phyloP scores from a whole-genome alignment of 495 filamentous ascomycete genomes.

The Xylaria palmicola region DNA sequence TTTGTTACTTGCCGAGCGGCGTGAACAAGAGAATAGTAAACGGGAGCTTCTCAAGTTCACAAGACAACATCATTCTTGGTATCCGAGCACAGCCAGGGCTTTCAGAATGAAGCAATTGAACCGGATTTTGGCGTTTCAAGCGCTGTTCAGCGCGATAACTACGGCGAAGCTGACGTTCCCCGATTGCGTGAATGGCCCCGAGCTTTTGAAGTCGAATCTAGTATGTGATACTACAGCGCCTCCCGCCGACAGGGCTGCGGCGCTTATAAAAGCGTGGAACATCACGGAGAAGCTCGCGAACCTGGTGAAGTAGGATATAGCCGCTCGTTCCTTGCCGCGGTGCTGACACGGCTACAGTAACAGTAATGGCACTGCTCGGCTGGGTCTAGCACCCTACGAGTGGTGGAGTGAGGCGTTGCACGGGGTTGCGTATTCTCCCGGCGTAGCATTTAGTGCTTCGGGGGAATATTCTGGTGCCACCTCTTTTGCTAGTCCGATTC shows the following conservation, averaged over 20 bases:
- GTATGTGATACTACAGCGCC: constrained; percentile 50
- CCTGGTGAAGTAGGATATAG: constrained; percentile 33
- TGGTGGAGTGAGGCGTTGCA: constrained; percentile 57
- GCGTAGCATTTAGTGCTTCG: constrained; percentile 29
- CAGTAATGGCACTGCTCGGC: constrained; percentile 35
- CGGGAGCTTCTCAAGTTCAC: neutral
- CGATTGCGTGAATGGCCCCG: constrained; percentile 35
- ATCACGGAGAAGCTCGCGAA: constrained; percentile 43
- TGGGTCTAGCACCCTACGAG: constrained; percentile 46
- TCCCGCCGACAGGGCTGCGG: constrained; percentile 44
- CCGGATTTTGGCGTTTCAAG: neutral
- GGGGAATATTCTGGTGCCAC: constrained; percentile 52
- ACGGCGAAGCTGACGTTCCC: constrained; percentile 27
- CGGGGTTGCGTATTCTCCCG: constrained; percentile 38
- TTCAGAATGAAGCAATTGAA: constrained; percentile 15
- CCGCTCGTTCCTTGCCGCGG: neutral
- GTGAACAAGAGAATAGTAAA: neutral
- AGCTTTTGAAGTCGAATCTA: constrained; percentile 30
- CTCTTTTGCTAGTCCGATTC: constrained; percentile 61
- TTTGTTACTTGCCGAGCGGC: neutral
- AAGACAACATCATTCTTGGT: neutral
- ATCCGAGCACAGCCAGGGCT: neutral
- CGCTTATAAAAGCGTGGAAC: constrained; percentile 41
- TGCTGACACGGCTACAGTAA: constrained; percentile 26
- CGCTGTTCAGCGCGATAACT: constrained; percentile 17